phyloP scores from a whole-genome alignment of 169 alveolate genomes.

The Eimeria mitis region DNA sequence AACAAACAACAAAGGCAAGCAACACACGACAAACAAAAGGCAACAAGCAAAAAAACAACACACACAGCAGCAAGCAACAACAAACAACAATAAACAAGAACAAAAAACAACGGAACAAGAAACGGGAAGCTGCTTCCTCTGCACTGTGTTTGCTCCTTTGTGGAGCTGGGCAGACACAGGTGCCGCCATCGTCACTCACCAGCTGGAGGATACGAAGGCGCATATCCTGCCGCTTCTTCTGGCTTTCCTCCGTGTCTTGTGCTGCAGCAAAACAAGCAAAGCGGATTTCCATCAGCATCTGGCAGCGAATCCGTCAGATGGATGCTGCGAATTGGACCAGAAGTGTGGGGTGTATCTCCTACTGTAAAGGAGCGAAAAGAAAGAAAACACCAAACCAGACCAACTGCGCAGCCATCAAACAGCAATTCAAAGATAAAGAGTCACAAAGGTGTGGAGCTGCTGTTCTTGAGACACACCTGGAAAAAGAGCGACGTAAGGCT shows the following conservation, averaged over 20 bases:
- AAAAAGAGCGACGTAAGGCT: conserved; percentile 78
- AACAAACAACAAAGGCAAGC: no score
- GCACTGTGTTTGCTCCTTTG: neutral
- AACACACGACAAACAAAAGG: neutral
- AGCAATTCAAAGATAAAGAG: neutral
- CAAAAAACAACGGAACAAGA: no score
- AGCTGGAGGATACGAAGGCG: conserved; percentile 47
- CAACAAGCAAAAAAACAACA: neutral
- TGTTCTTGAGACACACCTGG: conserved; percentile 27
- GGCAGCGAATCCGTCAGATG: neutral
- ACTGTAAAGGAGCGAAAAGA: neutral
- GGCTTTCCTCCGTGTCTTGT: conserved; percentile 64
- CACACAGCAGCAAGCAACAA: no score
- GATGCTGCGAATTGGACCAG: neutral
- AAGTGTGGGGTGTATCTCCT: neutral
- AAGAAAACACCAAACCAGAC: neutral
- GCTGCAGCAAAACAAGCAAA: conserved; percentile 8
- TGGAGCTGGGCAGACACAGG: neutral
- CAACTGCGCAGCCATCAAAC: neutral
- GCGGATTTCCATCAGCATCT: neutral
- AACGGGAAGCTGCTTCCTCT: neutral
- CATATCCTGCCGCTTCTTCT: conserved; percentile 54
- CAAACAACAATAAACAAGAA: no score
- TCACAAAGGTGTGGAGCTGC: neutral
- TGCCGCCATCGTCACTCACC: conserved; percentile 37